Percentiles rank a stretch among this genome's conserved stretches.
Evolutionary conservation across 1,284 basidiomycete genomes (phyloP).

Genomic region (Tetrapyrgos nigripes): DNA sequence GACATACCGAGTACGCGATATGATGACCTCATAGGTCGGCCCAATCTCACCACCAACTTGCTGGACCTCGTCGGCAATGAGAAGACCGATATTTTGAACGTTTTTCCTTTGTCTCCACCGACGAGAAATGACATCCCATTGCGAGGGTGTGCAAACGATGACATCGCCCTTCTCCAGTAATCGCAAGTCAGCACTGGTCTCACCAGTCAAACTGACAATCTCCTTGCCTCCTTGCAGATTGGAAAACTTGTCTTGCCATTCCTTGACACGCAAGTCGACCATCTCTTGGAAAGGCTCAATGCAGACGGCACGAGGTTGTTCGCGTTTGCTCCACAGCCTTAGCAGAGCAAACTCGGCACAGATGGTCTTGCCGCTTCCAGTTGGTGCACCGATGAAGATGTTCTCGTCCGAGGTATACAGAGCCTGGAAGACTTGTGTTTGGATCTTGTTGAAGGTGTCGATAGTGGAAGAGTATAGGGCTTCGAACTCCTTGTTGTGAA

Average conservation of each 20-base stretch:
- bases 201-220: constrained; percentile 92
- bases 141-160: constrained; percentile 90
- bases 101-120: constrained; percentile 98
- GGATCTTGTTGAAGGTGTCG: constrained; percentile 95
- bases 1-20: constrained; percentile 94
- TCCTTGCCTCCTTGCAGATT: constrained; percentile 88
- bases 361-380: constrained; percentile 96
- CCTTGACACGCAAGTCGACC: constrained; percentile 88
- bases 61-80: constrained; percentile 97
- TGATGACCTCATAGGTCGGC: constrained; percentile 94
- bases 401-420: constrained; percentile 97
- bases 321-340: constrained; percentile 88
- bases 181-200: constrained; percentile 93
- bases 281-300: constrained; percentile 98
- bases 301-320: constrained; percentile 90
- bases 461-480: constrained; percentile 82
- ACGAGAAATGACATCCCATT: constrained; percentile 97
- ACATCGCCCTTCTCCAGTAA: constrained; percentile 92
- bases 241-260: constrained; percentile 91
- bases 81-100: constrained; percentile 90
- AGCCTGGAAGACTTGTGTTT: constrained; percentile 98
- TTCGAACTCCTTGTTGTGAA: constrained; percentile 94
- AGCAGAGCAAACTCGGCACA: constrained; percentile 96
- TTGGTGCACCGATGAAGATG: constrained; percentile 95
- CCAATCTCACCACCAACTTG: constrained; percentile 93